Percentiles rank a stretch among this genome's conserved stretches.
Evolutionary conservation across 306 rosid genomes (phyloP).

Genomic region (Trifolium repens): DNA sequence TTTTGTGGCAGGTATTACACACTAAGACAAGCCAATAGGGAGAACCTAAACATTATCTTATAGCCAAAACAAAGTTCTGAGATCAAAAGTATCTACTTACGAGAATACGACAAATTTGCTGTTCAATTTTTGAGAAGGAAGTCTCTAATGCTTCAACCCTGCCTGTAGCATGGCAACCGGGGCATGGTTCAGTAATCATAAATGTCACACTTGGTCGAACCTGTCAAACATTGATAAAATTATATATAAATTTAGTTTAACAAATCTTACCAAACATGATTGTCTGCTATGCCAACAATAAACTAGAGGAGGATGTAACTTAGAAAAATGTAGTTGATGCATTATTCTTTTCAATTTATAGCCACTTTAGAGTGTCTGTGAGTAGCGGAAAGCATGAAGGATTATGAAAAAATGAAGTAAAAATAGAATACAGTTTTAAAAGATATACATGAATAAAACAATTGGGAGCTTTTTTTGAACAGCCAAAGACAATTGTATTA

Average conservation of each 20-base stretch:
- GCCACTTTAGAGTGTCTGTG: constrained; percentile 5
- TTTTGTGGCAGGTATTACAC: constrained; percentile 1
- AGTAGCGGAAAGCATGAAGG: constrained; percentile 21
- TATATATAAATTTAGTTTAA: constrained; percentile 24
- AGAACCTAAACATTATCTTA: constrained; percentile 10
- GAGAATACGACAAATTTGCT: constrained; percentile 83
- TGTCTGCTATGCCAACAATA: constrained; percentile 32
- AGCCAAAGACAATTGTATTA: too few relatives aligned
- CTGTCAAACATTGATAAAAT: constrained; percentile 55
- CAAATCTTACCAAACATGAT: constrained; percentile 25
- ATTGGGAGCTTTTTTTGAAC: too few relatives aligned
- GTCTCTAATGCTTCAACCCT: constrained; percentile 98
- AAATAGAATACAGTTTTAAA: constrained; percentile 14
- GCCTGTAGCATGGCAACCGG: constrained; percentile 93
- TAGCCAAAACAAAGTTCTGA: constrained; percentile 9
- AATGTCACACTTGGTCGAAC: constrained; percentile 98
- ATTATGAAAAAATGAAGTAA: constrained; percentile 3
- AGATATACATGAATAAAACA: constrained; percentile 25
- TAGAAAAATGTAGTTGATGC: constrained; percentile 30
- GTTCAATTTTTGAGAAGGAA: constrained; percentile 93
- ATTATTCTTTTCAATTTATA: constrained; percentile 36
- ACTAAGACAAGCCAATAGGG: background rate
- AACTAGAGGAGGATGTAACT: constrained; percentile 33
- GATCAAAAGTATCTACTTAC: constrained; percentile 58
- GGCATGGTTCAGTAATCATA: constrained; percentile 96